Percentiles rank a stretch among this genome's conserved stretches.
phyloP scores from a whole-genome alignment of 2,329 filamentous ascomycete genomes.

The Lachnellula arida region DNA sequence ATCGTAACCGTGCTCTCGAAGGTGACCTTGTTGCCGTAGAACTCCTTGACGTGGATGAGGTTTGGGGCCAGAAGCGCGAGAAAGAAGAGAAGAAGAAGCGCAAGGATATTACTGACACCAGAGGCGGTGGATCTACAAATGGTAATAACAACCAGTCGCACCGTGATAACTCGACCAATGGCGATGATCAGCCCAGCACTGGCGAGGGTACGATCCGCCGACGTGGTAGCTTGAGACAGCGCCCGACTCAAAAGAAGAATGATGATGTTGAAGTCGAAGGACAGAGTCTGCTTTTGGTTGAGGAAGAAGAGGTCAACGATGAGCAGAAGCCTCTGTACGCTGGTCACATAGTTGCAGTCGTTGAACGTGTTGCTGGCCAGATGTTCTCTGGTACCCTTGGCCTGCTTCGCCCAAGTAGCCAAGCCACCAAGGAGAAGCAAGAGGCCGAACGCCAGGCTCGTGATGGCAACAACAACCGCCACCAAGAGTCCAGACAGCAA shows the following conservation, averaged over 20 bases:
- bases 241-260: slow-evolving; percentile 99
- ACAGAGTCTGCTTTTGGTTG: slow-evolving; percentile 91
- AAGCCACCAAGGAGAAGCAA: slow-evolving; percentile 99
- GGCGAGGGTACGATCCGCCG: slow-evolving; percentile 83
- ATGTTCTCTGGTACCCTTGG: slow-evolving; percentile 99
- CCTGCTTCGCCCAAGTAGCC: slow-evolving; percentile 89
- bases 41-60: slow-evolving; percentile 94
- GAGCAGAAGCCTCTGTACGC: slow-evolving; percentile 97
- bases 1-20: slow-evolving; percentile 93
- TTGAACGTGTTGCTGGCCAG: slow-evolving; percentile 93
- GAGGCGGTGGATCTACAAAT: slow-evolving; percentile 69
- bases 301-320: slow-evolving; percentile 98
- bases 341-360: slow-evolving; percentile 93
- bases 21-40: slow-evolving; percentile 95
- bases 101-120: slow-evolving; percentile 94
- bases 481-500: slow-evolving; percentile 77
- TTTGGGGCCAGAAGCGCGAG: slow-evolving; percentile 97
- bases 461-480: slow-evolving; percentile 67
- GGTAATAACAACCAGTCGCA: slow-evolving; percentile 59
- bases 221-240: slow-evolving; percentile 90
- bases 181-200: slow-evolving; percentile 55
- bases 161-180: slow-evolving; percentile 51
- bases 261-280: slow-evolving; percentile 98
- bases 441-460: slow-evolving; percentile 91
- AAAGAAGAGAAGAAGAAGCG: slow-evolving; percentile 99